phyloP scores from a whole-genome alignment of 495 filamentous ascomycete species.

The Hapsidospora chrysogenum region DNA sequence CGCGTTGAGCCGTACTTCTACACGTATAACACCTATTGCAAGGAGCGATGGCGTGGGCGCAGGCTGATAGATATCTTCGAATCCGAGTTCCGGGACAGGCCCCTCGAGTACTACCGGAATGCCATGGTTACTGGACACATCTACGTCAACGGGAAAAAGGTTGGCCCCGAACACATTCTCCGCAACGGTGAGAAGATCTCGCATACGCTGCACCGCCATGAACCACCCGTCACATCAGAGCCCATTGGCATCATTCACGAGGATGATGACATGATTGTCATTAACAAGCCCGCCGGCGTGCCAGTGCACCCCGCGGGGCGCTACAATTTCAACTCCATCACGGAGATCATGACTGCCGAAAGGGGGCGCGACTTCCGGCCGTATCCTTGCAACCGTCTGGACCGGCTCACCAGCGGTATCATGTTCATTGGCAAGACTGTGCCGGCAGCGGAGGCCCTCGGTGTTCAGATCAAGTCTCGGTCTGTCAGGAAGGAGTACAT shows the following conservation, averaged over 20 bases:
- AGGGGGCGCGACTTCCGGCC: conserved; percentile 53
- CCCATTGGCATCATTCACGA: conserved; percentile 75
- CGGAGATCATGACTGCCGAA: conserved; percentile 83
- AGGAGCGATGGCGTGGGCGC: conserved; percentile 71
- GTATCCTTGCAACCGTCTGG: conserved; percentile 80
- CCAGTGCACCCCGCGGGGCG: conserved; percentile 90
- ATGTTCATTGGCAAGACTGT: conserved; percentile 91
- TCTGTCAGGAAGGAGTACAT: conserved; percentile 89
- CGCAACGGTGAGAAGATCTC: conserved; percentile 58
- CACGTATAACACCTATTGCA: conserved; percentile 89
- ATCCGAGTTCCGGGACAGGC: conserved; percentile 74
- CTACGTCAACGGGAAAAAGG: conserved; percentile 48
- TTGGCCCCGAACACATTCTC: conserved; percentile 29
- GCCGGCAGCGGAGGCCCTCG: conserved; percentile 62
- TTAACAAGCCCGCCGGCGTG: conserved; percentile 89
- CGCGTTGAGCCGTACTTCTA: conserved; percentile 79
- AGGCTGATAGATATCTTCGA: conserved; percentile 63
- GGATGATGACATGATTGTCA: conserved; percentile 79
- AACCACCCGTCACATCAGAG: conserved; percentile 74
- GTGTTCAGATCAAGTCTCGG: conserved; percentile 49
- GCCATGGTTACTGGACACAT: conserved; percentile 68
- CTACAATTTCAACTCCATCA: conserved; percentile 84
- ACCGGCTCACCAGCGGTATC: conserved; percentile 81
- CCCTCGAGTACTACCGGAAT: conserved; percentile 69
- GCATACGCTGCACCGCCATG: conserved; percentile 89